phyloP scores from a whole-genome alignment of 2,329 filamentous ascomycete species.

The Fusarium bactridioides region DNA sequence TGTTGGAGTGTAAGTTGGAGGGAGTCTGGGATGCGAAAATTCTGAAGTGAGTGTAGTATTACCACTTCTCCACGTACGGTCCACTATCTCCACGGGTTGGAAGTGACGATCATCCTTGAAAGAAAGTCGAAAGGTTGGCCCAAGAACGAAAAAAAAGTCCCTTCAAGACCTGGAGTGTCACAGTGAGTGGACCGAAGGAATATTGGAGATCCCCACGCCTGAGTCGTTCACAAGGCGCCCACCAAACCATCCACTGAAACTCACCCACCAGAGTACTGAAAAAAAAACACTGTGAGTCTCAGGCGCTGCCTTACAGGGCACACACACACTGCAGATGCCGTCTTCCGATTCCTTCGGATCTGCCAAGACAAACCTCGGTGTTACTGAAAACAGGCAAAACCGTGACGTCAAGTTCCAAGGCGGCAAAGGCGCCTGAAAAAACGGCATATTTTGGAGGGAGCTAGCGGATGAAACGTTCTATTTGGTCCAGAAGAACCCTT shows the following conservation, averaged over 20 bases:
- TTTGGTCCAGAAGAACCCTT: background rate
- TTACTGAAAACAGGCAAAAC: slow-evolving; percentile 13
- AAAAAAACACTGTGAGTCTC: background rate
- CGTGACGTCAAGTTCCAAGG: slow-evolving; percentile 27
- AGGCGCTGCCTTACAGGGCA: slow-evolving; percentile 7
- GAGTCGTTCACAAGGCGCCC: slow-evolving; percentile 9
- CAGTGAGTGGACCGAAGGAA: background rate
- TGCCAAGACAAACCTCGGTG: slow-evolving; percentile 37
- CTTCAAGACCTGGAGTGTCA: background rate
- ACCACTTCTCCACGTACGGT: slow-evolving; percentile 3
- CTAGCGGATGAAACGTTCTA: slow-evolving; percentile 11
- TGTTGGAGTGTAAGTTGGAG: background rate
- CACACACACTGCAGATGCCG: slow-evolving; percentile 12
- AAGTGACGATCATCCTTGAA: slow-evolving; percentile 32
- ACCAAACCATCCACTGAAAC: background rate
- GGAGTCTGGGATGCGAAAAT: slow-evolving; percentile 10
- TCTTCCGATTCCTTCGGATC: slow-evolving; percentile 31
- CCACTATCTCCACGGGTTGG: slow-evolving; percentile 23
- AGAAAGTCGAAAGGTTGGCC: slow-evolving; percentile 18
- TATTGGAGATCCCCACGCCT: background rate
- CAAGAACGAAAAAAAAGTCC: background rate
- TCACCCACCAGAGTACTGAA: background rate
- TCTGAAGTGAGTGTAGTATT: slow-evolving; percentile 2
- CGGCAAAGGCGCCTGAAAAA: slow-evolving; percentile 22
- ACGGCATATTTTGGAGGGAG: background rate